phyloP scores from a whole-genome alignment of 257 asterid species.

The Solanum piurae region DNA sequence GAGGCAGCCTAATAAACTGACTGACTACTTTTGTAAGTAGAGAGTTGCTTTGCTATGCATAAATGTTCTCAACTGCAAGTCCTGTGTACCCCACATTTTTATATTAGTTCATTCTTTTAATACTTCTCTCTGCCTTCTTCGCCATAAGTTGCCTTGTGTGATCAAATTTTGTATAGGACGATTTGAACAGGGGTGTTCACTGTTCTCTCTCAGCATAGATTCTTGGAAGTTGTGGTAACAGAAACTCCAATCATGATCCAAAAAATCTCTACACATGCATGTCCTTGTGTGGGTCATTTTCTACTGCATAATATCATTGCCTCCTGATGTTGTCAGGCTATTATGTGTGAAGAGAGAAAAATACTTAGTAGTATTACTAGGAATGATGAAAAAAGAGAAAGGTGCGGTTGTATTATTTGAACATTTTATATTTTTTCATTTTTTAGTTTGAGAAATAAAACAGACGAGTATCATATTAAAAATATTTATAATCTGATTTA shows the following conservation, averaged over 20 bases:
- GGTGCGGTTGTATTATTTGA: not conserved
- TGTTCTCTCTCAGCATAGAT: no score
- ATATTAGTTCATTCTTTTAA: not conserved
- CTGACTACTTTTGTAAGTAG: not conserved
- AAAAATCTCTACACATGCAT: not conserved
- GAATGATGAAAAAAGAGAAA: not conserved
- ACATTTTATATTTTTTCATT: no score
- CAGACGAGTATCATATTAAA: no score
- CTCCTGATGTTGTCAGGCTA: not conserved
- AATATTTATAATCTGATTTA: no score
- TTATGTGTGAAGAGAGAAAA: not conserved
- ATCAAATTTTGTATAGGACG: not conserved
- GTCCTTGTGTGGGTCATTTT: not conserved
- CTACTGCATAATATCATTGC: not conserved
- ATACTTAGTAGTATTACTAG: no score
- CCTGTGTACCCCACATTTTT: not conserved
- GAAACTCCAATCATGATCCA: no score
- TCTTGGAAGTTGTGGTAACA: no score
- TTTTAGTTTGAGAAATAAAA: no score
- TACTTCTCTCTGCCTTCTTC: not conserved
- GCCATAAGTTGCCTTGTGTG: not conserved
- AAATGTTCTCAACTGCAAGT: not conserved
- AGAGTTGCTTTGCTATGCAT: not conserved
- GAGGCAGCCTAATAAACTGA: not conserved
- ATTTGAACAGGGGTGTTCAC: no score